Evolutionary conservation across 257 asterid genomes (phyloP).

Genomic region (Solanum neorickii): DNA sequence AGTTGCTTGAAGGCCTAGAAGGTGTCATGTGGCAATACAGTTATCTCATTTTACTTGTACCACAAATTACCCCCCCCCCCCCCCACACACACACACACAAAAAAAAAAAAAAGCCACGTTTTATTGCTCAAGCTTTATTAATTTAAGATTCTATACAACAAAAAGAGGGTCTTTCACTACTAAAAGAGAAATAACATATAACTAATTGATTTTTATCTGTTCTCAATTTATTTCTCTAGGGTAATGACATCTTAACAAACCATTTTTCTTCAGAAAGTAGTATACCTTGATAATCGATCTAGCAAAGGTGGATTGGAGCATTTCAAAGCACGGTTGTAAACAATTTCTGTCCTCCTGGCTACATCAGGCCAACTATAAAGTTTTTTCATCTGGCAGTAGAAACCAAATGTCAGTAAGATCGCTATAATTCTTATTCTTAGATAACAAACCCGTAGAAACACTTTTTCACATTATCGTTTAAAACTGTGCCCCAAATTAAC

Average conservation of each 20-base stretch:
- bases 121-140: neutral
- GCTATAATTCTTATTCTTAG: neutral
- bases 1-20: neutral
- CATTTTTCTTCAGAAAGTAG: neutral
- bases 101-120: neutral
- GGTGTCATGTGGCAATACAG: neutral
- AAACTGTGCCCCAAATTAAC: neutral
- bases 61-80: neutral
- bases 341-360: conserved; percentile 85
- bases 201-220: neutral
- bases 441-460: neutral
- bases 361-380: conserved; percentile 97
- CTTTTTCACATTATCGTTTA: neutral
- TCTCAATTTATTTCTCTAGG: neutral
- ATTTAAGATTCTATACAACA: neutral
- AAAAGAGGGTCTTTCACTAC: neutral
- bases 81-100: no score
- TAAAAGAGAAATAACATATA: neutral
- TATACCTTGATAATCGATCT: conserved; percentile 75
- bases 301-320: conserved; percentile 67
- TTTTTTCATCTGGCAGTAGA: conserved; percentile 59
- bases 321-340: conserved; percentile 65
- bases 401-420: neutral
- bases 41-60: neutral
- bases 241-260: neutral